Evolutionary conservation across 805 yeast species (phyloP), one percentile per base, ranked within the genome.

Genomic region (Saccharomycopsis sp.): DNA sequence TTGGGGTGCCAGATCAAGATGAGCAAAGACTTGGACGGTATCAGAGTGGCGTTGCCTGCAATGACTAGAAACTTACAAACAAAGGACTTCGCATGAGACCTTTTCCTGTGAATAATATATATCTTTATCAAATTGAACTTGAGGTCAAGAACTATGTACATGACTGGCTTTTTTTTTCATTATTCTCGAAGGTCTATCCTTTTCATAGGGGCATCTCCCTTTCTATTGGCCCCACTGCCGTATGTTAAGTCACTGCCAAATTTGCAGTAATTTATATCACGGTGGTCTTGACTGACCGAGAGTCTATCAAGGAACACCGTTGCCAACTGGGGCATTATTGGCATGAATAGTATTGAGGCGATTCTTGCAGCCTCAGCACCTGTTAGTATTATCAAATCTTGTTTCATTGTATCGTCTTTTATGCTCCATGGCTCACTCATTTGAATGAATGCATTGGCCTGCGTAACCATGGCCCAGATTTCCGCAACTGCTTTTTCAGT

Each of bases 11-110:
- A 89, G 63, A 80, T 92, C 30, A 69, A 70, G 44, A 85, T 92
- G 96, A 64, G 80, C 22, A 87, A 86, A 58, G 94, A 84, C 36
- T 65, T 92, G 42, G 96, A 92, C 58, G 98, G 98, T 0, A 63
- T 92, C 27, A 72, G 97, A 53, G 94, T 92, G 4, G 97, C 97
- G 0, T 68, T 92, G 49, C 98, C 98, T 15, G 89, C 96, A 12
- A 85, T 92, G 96, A 92, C 98, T 6, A 71, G 98, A 53, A 92
- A 92, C 61, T 71, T 89, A 52, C 94, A 84, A 56, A 67, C 74
- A 16, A 75, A 75, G 47, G 97, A 89, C 55, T 86, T 89, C 61
- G 73, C 69, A 32, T 71, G 56, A 42, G n/a, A n/a, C n/a, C n/a
- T n/a, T n/a, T n/a, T n/a, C n/a, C n/a, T n/a, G n/a, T n/a, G n/a